Evolutionary conservation across 768 basidiomycete genomes (phyloP), one percentile per base, ranked within the genome.

Genomic region (Auriscalpium orientale): DNA sequence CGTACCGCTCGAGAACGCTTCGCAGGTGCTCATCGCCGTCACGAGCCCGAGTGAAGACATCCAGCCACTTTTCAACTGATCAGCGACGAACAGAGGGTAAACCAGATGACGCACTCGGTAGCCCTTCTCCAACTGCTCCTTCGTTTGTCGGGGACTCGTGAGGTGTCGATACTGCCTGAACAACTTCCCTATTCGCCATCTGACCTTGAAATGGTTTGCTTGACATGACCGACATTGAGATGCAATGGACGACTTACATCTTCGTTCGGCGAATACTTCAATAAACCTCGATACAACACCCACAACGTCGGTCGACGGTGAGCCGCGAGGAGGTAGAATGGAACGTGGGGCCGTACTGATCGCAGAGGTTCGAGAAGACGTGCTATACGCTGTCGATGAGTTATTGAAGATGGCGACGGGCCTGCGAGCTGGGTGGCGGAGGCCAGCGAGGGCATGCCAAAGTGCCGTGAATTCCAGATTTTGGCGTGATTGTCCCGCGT

Each of bases 281-380:
- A 68, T 13, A 95, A 74, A 4, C 82, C 81, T 20, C 90, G 78
- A 67, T 93, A 95, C 5, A 94, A 71, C 0, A 75, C 68, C 87
- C 89, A 90, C 62, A 87, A 67, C 0, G 89, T 91, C 3, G 92
- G 91, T 28, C 84, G 69, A 20, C 85, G 79, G 67, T 95, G 92
- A 0, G 84, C 84, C 0, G 76, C 73, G 28, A 91, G 82, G 49
- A 79, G 66, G 64, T 77, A 91, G 63, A 91, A 89, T 3, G 87
- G 83, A 3, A 80, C 75, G 20, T 76, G 74, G 9, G 87, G 81
- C 11, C 82, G 76, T 6, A 82, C 13, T 35, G 28, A 11, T 37
- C n/a, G 33, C 35, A 51, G 21, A 7, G 28, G 28, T 1, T 22
- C 33, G 10, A 51, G 8, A n/a, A 28, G 4, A 21, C 47, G 47